Conservation (phyloP, 331 rosid species). For the Malus hybrid region DNA sequence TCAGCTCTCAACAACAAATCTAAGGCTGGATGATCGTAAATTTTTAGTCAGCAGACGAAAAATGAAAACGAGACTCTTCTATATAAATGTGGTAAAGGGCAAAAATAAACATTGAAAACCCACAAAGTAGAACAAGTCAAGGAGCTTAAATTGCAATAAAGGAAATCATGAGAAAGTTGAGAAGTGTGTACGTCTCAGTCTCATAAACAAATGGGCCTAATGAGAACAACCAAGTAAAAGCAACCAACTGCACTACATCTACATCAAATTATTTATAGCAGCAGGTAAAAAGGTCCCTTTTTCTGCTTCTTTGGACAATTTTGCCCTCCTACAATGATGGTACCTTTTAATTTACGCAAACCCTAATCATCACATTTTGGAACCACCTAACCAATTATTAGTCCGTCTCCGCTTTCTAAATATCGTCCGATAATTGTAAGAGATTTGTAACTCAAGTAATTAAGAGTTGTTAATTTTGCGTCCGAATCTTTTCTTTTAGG, state of each 20-base stretch:
- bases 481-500: too few relatives aligned
- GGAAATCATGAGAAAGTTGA: constrained; percentile 8
- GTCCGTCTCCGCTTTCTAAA: not conserved
- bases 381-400: not conserved
- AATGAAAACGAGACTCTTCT: too few relatives aligned
- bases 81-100: not conserved
- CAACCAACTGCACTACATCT: not conserved
- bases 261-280: constrained; percentile 3
- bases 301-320: not conserved
- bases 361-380: not conserved
- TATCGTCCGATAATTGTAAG: too few relatives aligned
- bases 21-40: too few relatives aligned
- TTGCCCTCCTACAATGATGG: not conserved
- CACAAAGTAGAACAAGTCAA: not conserved
- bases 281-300: not conserved
- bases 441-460: too few relatives aligned
- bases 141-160: not conserved
- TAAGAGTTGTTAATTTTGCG: too few relatives aligned
- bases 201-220: not conserved
- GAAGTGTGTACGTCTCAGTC: not conserved
- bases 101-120: not conserved
- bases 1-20: too few relatives aligned
- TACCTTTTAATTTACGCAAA: not conserved
- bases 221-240: constrained; percentile 1
- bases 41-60: too few relatives aligned